These are phyloP conservation scores for Linum trigynum DNA, from an alignment of 345 rosid genomes.

Conservation along the genomic window DNA sequence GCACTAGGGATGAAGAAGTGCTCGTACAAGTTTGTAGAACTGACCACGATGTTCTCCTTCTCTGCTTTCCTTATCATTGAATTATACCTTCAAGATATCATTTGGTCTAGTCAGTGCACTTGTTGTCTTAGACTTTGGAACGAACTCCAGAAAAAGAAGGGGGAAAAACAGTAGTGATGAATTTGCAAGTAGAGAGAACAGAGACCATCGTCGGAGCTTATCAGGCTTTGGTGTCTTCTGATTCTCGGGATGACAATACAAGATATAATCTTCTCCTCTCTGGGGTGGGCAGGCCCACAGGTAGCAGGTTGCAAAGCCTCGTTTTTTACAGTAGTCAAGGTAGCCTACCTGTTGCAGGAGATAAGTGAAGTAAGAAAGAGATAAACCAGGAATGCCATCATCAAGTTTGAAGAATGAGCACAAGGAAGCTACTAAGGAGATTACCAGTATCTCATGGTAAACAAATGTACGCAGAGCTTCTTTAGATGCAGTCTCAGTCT, in stretches of 20 bases:
- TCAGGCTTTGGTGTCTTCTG: too few species aligned
- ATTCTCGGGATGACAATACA: too few species aligned
- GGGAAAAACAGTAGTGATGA: neutral
- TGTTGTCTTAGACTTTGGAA: constrained; percentile 8
- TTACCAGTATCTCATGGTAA: constrained; percentile 26
- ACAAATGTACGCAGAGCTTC: constrained; percentile 30
- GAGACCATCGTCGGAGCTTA: too few species aligned
- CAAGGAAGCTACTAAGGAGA: neutral
- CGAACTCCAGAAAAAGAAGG: neutral
- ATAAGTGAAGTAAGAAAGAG: too few species aligned
- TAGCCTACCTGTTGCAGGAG: too few species aligned
- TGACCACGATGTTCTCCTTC: constrained; percentile 22
- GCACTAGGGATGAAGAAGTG: constrained; percentile 31
- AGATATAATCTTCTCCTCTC: too few species aligned
- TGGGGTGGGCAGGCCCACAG: too few species aligned
- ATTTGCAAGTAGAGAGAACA: too few species aligned
- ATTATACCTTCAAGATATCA: constrained; percentile 28
- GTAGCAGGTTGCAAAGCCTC: too few species aligned
- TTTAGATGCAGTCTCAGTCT: constrained; percentile 12
- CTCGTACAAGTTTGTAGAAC: constrained; percentile 35
- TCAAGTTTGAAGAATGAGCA: too few species aligned
- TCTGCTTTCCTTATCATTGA: constrained; percentile 35
- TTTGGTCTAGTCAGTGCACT: neutral
- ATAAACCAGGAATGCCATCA: too few species aligned
- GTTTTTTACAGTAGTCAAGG: too few species aligned